phyloP scores from a whole-genome alignment of 345 rosid genomes.

The Brassica incana region DNA sequence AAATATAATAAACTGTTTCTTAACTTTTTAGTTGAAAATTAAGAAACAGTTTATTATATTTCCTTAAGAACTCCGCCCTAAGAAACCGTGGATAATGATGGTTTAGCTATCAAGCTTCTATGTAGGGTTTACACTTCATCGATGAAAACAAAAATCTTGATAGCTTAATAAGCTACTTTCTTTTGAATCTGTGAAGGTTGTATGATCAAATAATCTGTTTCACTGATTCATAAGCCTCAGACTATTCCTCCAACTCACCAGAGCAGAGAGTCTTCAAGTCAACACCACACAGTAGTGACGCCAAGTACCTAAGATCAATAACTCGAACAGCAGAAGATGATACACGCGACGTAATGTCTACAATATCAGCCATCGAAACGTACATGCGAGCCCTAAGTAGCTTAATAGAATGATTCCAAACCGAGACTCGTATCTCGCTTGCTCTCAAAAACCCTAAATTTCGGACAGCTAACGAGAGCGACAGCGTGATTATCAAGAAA shows the following conservation, averaged over 20 bases:
- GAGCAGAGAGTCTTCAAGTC: slow-evolving; percentile 48
- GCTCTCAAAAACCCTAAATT: slow-evolving; percentile 66
- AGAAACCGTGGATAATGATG: no score
- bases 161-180: no score
- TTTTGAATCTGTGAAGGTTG: no score
- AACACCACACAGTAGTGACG: slow-evolving; percentile 64
- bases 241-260: slow-evolving; percentile 28
- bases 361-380: slow-evolving; percentile 75
- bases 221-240: slow-evolving; percentile 41
- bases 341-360: slow-evolving; percentile 66
- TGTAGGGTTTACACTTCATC: no score
- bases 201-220: slow-evolving; percentile 5
- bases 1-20: no score
- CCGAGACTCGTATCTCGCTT: slow-evolving; percentile 55
- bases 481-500: slow-evolving; percentile 94
- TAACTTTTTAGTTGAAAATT: no score
- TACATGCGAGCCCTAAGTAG: slow-evolving; percentile 69
- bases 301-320: slow-evolving; percentile 80
- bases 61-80: no score
- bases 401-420: slow-evolving; percentile 70
- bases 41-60: no score
- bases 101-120: no score
- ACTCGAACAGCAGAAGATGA: slow-evolving; percentile 58
- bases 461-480: slow-evolving; percentile 94
- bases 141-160: no score